Base-by-base conservation (phyloP, 1,139 yeast species). In the Scheffersomyces cryptocercus region DNA sequence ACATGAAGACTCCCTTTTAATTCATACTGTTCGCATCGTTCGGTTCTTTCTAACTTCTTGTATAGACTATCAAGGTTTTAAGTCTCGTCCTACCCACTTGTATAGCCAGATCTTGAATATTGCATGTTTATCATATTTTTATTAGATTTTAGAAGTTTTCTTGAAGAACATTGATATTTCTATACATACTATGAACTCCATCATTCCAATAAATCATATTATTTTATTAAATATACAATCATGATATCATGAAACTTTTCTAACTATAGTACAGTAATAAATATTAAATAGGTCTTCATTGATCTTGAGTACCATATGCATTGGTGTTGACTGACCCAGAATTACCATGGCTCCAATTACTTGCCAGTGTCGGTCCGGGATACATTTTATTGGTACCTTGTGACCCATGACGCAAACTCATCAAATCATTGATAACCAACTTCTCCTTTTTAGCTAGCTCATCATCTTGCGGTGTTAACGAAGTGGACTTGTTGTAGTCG, bases 371-470 rank as follows among this genome's bases (percentile, higher is more conserved):
- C 14, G 35, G 35, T 13, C 35, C 35, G 8, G 35, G 20, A n/a
- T 31, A 31, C 3, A 20, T 20, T 20, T 31, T 31, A 7, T 31
- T 31, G 24, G 12, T 14, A 31, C 35, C 35, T 12, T 31, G 35
- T 9, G 35, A 37, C n/a, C 52, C 51, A 20, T 51, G 53, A 12
- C 55, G 44, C 35, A 56, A 44, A 30, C 53, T 66, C 62, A 68
- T 62, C 43, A 71, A 56, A 51, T 71, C 76, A 52, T 66, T 68
- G 24, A 67, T 61, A 4, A 65, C 73, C 48, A 65, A 53, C 47
- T 68, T 67, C 48, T 68, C 74, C 46, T 71, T 65, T 47, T 65
- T 68, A 32, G 61, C 42, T 38, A 67, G 44, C 15, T 51, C 54
- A 20, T 64, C 57, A 34, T 54, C 54, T 39, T 43, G 51, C n/a